phyloP scores from a whole-genome alignment of 1,284 basidiomycete genomes.

The Pseudozyma hubeiensis region DNA sequence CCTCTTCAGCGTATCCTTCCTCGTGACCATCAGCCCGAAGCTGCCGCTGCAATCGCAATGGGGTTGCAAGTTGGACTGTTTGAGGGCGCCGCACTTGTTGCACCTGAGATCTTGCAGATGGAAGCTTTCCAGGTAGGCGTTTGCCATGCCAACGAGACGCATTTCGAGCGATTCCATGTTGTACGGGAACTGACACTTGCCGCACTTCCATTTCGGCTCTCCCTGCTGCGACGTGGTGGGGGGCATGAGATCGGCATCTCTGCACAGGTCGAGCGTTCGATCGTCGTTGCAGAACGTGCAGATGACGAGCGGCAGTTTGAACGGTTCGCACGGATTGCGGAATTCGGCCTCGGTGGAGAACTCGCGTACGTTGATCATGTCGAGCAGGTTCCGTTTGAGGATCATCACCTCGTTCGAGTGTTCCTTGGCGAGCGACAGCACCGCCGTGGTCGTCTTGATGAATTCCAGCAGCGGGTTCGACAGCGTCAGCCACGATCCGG shows the following conservation, averaged over 20 bases:
- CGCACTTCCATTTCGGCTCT: conserved; percentile 66
- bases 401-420: conserved; percentile 86
- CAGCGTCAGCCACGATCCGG: conserved; percentile 83
- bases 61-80: conserved; percentile 84
- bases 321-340: conserved; percentile 90
- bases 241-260: conserved; percentile 87
- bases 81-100: conserved; percentile 86
- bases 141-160: conserved; percentile 81
- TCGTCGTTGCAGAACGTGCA: conserved; percentile 90
- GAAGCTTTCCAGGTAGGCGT: conserved; percentile 79
- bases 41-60: conserved; percentile 85
- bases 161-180: conserved; percentile 87
- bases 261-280: conserved; percentile 92
- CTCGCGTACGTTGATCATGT: conserved; percentile 87
- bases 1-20: conserved; percentile 56
- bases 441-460: conserved; percentile 86
- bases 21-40: conserved; percentile 55
- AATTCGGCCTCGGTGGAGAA: conserved; percentile 73
- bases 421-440: conserved; percentile 78
- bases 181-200: conserved; percentile 84
- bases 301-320: conserved; percentile 87
- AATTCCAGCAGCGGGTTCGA: conserved; percentile 86
- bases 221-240: conserved; percentile 31
- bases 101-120: conserved; percentile 87
- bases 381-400: conserved; percentile 87